Evolutionary conservation across 2,329 filamentous ascomycete species (phyloP), one percentile per base, ranked within the genome.

Genomic region (Aspergillus quadrilineatus): DNA sequence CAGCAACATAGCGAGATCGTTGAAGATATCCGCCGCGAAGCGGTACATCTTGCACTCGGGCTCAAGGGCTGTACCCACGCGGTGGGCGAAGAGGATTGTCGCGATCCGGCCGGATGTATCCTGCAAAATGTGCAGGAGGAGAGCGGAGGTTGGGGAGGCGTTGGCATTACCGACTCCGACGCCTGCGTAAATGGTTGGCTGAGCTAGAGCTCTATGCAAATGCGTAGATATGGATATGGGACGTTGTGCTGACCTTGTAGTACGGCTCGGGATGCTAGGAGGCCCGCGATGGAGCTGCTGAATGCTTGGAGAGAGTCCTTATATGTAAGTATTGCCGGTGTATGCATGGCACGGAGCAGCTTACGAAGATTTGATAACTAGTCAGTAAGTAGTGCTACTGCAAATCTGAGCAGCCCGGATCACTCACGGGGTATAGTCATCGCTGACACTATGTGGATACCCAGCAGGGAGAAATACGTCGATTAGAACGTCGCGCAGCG

Each of bases 31-130:
- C 4, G 92, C 92, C 2, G 92, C 83, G 48, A 96, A 88, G 14
- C 92, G 87, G 74, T 92, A 96, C 72, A 85, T 88, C 73, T 97
- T 97, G 77, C 90, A 93, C 70, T 97, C 92, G 1, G 91, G 90
- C 72, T 95, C 91, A 47, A 96, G 88, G 32, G 89, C 84, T 45
- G 89, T 89, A 37, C 92, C 91, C 57, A 93, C 86, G 43, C 85
- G 82, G 71, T 95, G 87, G 1, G 92, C 92, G 71, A 96, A 96
- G 8, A 90, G 73, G 58, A 96, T 96, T 0, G 92, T 96, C 1
- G 90, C 89, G 28, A 96, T 76, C 6, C 91, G 85, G 7, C 90
- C 91, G 59, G 89, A 88, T 50, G 87, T 89, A 63, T 94, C 89
- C 73, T 94, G 90, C 8, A 94, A 77, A 60, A 96, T 88, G 30